A percentile compares a stretch with the other conserved stretches of the same genome.
These are phyloP conservation scores for Gryganskiella cystojenkinii DNA, from an alignment of 192 early-diverging fungal genomes.

Conservation along the genomic window DNA sequence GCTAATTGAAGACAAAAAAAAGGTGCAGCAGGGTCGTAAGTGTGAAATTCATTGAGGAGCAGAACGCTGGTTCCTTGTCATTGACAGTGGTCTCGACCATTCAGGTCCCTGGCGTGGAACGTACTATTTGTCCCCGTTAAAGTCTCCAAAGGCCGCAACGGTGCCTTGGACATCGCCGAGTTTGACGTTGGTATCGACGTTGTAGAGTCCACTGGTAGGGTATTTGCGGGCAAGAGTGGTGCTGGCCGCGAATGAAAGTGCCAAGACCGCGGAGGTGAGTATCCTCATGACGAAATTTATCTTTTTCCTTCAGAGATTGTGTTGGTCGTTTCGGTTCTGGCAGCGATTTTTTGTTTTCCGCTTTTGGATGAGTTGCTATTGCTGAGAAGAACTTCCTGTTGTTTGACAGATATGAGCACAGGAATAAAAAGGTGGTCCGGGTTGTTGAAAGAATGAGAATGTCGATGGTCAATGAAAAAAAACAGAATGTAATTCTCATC, in stretches of 20 bases:
- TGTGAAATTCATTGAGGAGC: neutral
- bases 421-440: too few relatives aligned
- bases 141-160: slow-evolving; percentile 88
- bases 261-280: slow-evolving; percentile 2
- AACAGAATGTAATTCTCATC: too few relatives aligned
- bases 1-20: slow-evolving; percentile 30
- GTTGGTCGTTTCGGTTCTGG: neutral
- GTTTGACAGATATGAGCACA: too few relatives aligned
- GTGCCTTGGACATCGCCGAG: slow-evolving; percentile 74
- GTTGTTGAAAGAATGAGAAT: too few relatives aligned
- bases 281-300: neutral
- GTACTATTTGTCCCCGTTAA: slow-evolving; percentile 83
- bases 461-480: too few relatives aligned
- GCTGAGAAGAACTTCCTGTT: too few relatives aligned
- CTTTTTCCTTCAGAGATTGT: neutral
- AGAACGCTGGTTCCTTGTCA: too few relatives aligned
- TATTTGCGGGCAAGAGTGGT: slow-evolving; percentile 35
- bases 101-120: too few relatives aligned
- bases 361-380: too few relatives aligned
- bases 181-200: slow-evolving; percentile 64
- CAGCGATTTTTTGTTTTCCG: too few relatives aligned
- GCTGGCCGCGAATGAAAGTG: slow-evolving; percentile 7
- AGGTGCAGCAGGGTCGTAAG: neutral
- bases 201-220: slow-evolving; percentile 65
- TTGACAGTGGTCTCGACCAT: too few relatives aligned